Conservation (phyloP, 2,329 filamentous ascomycete species). For the Myriosclerotinia curreyana region DNA sequence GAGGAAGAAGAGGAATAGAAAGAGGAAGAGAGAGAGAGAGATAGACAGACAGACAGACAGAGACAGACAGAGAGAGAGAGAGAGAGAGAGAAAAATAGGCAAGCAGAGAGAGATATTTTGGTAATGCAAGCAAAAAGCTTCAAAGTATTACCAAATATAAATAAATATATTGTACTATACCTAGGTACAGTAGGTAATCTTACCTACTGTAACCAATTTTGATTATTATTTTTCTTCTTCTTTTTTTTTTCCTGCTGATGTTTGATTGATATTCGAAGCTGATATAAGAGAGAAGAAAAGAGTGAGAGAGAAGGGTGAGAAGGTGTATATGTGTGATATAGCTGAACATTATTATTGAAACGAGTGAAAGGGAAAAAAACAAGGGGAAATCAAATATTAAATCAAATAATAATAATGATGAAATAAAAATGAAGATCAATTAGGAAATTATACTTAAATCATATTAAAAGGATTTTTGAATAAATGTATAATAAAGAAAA, state of each 20-base stretch:
- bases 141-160: neutral
- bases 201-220: neutral
- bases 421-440: neutral
- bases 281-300: neutral
- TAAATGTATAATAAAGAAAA: neutral
- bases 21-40: neutral
- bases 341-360: constrained; percentile 15
- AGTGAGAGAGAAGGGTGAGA: neutral
- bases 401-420: too few relatives aligned
- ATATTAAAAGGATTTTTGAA: neutral
- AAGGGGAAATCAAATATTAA: neutral
- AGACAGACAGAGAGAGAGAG: neutral
- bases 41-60: neutral
- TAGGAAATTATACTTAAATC: neutral
- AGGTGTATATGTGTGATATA: neutral
- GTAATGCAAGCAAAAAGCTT: neutral
- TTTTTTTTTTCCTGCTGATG: neutral
- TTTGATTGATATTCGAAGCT: neutral
- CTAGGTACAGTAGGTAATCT: too few relatives aligned
- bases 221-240: neutral
- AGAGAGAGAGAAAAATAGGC: neutral
- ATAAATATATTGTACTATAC: neutral
- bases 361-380: constrained; percentile 11
- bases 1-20: neutral
- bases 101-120: neutral